Conservation (phyloP, 202 grass and related monocot species). For the Panicum virgatum region DNA sequence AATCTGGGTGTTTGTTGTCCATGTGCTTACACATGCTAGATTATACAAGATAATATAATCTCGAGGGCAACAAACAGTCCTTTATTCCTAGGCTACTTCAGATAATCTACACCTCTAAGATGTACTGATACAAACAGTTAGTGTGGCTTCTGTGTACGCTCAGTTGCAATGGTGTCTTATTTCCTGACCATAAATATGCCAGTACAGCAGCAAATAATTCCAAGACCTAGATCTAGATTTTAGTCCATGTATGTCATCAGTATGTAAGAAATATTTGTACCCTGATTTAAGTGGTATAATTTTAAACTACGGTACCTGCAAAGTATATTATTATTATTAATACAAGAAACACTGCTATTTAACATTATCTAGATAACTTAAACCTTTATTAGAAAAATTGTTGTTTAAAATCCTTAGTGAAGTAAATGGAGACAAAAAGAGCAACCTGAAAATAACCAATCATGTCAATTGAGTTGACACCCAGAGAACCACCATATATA, state of each 20-base stretch:
- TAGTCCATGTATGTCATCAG: neutral
- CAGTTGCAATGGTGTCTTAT: neutral
- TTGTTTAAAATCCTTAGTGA: neutral
- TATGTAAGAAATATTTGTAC: neutral
- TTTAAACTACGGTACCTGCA: neutral
- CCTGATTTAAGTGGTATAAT: neutral
- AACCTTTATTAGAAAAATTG: slow-evolving; percentile 1
- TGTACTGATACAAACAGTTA: neutral
- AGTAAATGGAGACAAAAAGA: neutral
- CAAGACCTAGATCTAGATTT: neutral
- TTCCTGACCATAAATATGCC: neutral
- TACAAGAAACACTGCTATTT: too few species aligned
- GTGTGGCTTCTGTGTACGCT: neutral
- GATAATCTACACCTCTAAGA: neutral
- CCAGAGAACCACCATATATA: slow-evolving; percentile 70
- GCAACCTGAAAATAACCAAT: slow-evolving; percentile 76
- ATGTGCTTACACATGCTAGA: too few species aligned
- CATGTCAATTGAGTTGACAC: slow-evolving; percentile 64
- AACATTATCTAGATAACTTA: neutral
- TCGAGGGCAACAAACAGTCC: too few species aligned
- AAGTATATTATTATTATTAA: too few species aligned
- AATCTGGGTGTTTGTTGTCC: too few species aligned
- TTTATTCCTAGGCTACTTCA: neutral
- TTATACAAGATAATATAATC: too few species aligned
- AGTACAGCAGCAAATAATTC: neutral